Evolutionary conservation across 345 rosid species (phyloP), one percentile per base, ranked within the genome.

Genomic region (Ceriops decandra): DNA sequence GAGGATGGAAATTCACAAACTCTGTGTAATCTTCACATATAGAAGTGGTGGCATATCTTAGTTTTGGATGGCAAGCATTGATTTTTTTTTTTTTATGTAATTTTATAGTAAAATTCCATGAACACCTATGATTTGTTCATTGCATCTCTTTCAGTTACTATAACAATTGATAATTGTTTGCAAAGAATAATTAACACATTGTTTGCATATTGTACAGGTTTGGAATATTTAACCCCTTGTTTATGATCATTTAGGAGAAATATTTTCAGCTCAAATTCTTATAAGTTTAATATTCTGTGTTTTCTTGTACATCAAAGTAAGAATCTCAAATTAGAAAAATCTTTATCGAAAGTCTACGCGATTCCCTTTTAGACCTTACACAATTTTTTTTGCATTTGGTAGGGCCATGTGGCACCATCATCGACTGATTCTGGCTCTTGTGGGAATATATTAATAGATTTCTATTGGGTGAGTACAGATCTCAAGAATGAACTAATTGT

Each of bases 181-280:
- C 17, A 22, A 58, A 52, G 60, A 20, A 57, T 11, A 31, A 33
- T 33, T 71, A 21, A 32, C 58, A 19, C 7, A 66, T 57, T 2
- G 53, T 10, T 64, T 36, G 1, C 72, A 57, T 76, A 54, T 69
- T 70, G 51, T 77, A 81, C 90, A 92, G 99, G 98, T 92, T 84
- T 73, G 92, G 98, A 30, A 86, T 95, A 79, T 90, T 95, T 81
- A 90, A 82, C 86, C 93, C 97, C 26, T 57, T 76, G 96, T 95
- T 71, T 95, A 95, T 80, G 96, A 95, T 82, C 96, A 84, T 77
- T 79, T 95, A 82, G 99, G 99, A 57, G 99, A 95, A 81, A 95
- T 95, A 82, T 95, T 79, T 70, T 95, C 97, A 0, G 88, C 97
- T 20, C 88, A 92, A 17, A 88, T 92, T 62, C 82, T 90, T 54